Percentiles rank a stretch among this genome's conserved stretches.
Evolutionary conservation across 176 grass and related monocot genomes (phyloP).

Genomic region (Guadua angustifolia): DNA sequence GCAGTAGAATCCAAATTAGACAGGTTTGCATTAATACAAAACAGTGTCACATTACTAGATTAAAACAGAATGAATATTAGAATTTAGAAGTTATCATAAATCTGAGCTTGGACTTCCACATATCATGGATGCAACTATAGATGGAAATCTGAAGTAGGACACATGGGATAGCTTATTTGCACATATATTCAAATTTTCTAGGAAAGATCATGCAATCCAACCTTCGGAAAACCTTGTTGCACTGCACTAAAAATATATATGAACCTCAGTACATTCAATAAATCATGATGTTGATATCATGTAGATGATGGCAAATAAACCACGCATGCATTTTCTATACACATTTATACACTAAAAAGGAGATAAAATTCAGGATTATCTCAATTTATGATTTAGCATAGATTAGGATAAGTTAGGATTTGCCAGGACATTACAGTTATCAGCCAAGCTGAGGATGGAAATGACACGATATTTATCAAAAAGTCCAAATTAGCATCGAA

Average conservation of each 20-base stretch:
- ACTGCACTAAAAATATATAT: conserved; percentile 16
- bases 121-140: neutral
- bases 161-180: neutral
- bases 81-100: neutral
- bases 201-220: neutral
- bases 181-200: neutral
- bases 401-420: neutral
- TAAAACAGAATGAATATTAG: neutral
- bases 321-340: neutral
- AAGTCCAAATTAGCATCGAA: neutral
- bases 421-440: conserved; percentile 4
- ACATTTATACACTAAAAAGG: neutral
- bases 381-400: neutral
- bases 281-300: neutral
- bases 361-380: neutral
- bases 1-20: conserved; percentile 49
- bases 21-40: neutral
- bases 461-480: neutral
- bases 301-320: conserved; percentile 11
- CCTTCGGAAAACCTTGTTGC: neutral
- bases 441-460: neutral
- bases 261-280: conserved; percentile 4
- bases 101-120: neutral
- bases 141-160: neutral
- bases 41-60: neutral